Evolutionary conservation across 495 filamentous ascomycete species (phyloP).

Genomic region (Margaritispora aquatica): DNA sequence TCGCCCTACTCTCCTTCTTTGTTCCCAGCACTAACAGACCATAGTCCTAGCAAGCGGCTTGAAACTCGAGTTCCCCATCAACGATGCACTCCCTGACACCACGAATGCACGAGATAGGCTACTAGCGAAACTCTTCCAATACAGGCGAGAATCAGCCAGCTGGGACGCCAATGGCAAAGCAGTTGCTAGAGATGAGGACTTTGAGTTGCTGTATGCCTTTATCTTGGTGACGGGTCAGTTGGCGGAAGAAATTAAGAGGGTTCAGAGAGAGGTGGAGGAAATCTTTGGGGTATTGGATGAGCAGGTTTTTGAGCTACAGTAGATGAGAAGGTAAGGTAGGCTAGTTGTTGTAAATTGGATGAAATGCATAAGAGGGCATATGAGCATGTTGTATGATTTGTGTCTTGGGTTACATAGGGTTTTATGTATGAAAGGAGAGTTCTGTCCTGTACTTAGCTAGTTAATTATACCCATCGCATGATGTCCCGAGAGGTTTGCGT

Average conservation of each 20-base stretch:
- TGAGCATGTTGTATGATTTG: background rate
- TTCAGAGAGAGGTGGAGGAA: conserved; percentile 62
- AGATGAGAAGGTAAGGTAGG: background rate
- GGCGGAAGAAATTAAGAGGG: conserved; percentile 59
- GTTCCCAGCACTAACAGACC: conserved; percentile 15
- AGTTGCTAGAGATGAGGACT: conserved; percentile 38
- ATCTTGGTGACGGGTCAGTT: conserved; percentile 63
- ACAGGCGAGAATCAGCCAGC: conserved; percentile 60
- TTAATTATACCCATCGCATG: background rate
- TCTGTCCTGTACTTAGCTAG: background rate
- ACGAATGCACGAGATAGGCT: conserved; percentile 73
- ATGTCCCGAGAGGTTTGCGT: no score
- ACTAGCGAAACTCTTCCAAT: conserved; percentile 84
- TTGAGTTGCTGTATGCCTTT: conserved; percentile 47
- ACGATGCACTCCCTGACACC: conserved; percentile 77
- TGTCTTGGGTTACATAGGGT: no score
- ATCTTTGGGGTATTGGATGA: conserved; percentile 64
- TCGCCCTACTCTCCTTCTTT: background rate
- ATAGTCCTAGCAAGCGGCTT: conserved; percentile 83
- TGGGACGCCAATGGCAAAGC: conserved; percentile 24
- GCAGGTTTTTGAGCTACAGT: conserved; percentile 21
- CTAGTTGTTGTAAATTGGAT: background rate
- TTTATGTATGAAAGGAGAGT: no score
- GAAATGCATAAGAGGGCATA: background rate
- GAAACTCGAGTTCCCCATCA: conserved; percentile 89